Percentiles rank a stretch among this genome's conserved stretches.
phyloP scores from a whole-genome alignment of 148 eudicot species.

The Heliosperma pusillum region DNA sequence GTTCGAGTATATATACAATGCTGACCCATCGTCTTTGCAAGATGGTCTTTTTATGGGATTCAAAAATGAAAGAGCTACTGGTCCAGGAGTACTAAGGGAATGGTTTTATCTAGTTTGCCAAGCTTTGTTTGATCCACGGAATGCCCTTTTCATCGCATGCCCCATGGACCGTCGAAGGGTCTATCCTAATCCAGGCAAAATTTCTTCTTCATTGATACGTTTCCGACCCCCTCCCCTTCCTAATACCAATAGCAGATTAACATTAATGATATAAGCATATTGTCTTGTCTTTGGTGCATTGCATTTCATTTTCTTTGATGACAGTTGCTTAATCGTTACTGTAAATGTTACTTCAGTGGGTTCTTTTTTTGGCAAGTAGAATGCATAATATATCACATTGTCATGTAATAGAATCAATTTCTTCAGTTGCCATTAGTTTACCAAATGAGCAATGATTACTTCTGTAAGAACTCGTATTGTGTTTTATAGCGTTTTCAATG shows the following conservation, averaged over 20 bases:
- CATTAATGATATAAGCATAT: not conserved
- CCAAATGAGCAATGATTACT: too few relatives aligned
- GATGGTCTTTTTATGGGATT: slow-evolving; percentile 79
- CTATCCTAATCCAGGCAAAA: slow-evolving; percentile 81
- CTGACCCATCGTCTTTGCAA: slow-evolving; percentile 47
- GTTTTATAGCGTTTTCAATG: too few relatives aligned
- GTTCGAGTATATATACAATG: slow-evolving; percentile 67
- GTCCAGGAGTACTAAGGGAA: slow-evolving; percentile 91
- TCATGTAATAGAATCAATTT: too few relatives aligned
- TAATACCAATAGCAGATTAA: not conserved
- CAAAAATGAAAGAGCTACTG: slow-evolving; percentile 90
- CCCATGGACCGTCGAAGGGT: slow-evolving; percentile 86
- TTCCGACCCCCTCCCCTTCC: not conserved
- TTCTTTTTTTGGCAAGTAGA: too few relatives aligned
- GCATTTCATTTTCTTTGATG: too few relatives aligned
- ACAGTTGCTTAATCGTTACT: too few relatives aligned
- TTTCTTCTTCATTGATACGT: not conserved
- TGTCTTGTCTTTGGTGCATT: not conserved
- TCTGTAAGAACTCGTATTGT: too few relatives aligned
- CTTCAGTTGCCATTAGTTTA: too few relatives aligned
- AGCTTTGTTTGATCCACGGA: slow-evolving; percentile 73
- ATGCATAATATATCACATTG: too few relatives aligned
- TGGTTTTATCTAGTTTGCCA: slow-evolving; percentile 89
- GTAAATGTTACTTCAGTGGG: too few relatives aligned
- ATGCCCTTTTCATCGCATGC: slow-evolving; percentile 76